Conservation (phyloP, 768 basidiomycete genomes). For the Nevesoporus exiguus region DNA sequence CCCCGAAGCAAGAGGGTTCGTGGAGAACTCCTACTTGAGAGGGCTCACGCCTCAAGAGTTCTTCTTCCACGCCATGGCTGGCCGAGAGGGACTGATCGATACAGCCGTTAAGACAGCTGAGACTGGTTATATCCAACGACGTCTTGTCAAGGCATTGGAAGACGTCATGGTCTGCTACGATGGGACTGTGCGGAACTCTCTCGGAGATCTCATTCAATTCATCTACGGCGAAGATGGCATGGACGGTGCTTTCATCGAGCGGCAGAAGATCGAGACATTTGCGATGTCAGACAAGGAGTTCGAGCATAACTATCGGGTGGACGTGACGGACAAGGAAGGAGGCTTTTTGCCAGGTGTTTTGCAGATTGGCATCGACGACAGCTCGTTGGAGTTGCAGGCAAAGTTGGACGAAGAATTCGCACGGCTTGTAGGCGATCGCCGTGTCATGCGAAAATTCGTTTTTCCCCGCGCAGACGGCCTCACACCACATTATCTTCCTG, state of each 20-base stretch:
- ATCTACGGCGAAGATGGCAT: slow-evolving; percentile 98
- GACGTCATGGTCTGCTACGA: slow-evolving; percentile 98
- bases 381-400: slow-evolving; percentile 76
- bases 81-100: slow-evolving; percentile 98
- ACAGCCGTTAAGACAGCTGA: slow-evolving; percentile 99
- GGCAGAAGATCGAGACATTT: slow-evolving; percentile 89
- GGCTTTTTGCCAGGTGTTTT: slow-evolving; percentile 79
- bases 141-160: slow-evolving; percentile 96
- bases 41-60: slow-evolving; percentile 97
- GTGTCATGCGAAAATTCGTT: slow-evolving; percentile 72
- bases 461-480: slow-evolving; percentile 75
- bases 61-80: slow-evolving; percentile 99
- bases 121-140: slow-evolving; percentile 98
- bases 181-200: slow-evolving; percentile 94
- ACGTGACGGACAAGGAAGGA: slow-evolving; percentile 78
- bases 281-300: slow-evolving; percentile 78
- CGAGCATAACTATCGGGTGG: slow-evolving; percentile 91
- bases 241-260: slow-evolving; percentile 97
- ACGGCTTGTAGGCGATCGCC: slow-evolving; percentile 71
- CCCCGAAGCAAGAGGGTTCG: slow-evolving; percentile 96
- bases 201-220: slow-evolving; percentile 95
- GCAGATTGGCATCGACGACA: slow-evolving; percentile 85
- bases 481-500: slow-evolving; percentile 82
- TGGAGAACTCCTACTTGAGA: slow-evolving; percentile 97
- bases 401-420: slow-evolving; percentile 78